Conservation (phyloP, 768 basidiomycete species). For the Lyophyllum semitale region DNA sequence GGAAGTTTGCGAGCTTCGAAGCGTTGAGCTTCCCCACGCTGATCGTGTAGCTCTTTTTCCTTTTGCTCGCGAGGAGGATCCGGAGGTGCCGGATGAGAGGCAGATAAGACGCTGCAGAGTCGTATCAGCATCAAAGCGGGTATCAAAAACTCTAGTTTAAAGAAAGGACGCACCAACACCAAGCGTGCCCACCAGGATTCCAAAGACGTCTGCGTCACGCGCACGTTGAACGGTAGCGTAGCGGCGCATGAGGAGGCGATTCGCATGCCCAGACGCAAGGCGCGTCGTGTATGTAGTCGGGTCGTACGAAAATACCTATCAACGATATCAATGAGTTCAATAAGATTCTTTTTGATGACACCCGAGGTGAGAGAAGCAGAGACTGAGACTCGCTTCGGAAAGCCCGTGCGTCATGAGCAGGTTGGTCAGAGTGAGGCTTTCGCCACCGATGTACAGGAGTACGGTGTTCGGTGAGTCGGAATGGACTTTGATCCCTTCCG, state of each 20-base stretch:
- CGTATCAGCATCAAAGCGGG: conserved; percentile 3
- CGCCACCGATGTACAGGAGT: conserved; percentile 69
- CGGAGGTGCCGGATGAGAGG: conserved; percentile 86
- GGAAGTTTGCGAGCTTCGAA: conserved; percentile 92
- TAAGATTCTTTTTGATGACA: background rate
- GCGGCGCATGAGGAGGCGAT: conserved; percentile 85
- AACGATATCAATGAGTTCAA: background rate
- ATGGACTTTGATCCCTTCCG: conserved; percentile 9
- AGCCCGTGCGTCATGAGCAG: conserved; percentile 80
- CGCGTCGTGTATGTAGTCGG: conserved; percentile 49
- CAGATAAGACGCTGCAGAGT: conserved; percentile 70
- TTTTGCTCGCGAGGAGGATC: conserved; percentile 56
- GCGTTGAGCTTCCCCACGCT: conserved; percentile 95
- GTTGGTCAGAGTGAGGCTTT: conserved; percentile 81
- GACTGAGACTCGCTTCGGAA: conserved; percentile 47
- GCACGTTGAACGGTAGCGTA: conserved; percentile 88
- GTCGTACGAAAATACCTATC: conserved; percentile 77
- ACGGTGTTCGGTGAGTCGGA: conserved; percentile 16
- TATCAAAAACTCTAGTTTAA: background rate
- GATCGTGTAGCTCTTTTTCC: conserved; percentile 93
- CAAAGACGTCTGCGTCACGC: conserved; percentile 90
- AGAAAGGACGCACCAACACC: conserved; percentile 66
- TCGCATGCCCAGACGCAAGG: conserved; percentile 70
- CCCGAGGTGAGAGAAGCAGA: background rate
- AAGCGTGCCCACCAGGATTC: conserved; percentile 92